Conservation (phyloP, 2,329 filamentous ascomycete species). For the Aspergillus intermedius region DNA sequence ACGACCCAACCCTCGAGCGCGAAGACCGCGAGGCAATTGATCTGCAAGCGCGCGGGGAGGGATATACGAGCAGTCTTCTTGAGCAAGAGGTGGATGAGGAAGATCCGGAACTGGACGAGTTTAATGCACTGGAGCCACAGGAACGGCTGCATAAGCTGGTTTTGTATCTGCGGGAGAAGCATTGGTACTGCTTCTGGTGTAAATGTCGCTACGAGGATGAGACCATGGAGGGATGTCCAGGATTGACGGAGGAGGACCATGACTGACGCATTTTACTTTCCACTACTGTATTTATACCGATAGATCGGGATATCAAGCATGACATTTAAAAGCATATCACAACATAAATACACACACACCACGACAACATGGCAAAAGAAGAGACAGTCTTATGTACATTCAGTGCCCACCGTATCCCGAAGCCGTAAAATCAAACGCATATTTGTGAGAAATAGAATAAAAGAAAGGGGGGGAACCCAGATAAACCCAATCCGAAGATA, state of each 20-base stretch:
- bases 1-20: conserved; percentile 62
- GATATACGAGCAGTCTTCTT: conserved; percentile 16
- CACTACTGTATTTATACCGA: too few relatives aligned
- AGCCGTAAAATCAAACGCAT: background rate
- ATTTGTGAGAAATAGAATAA: background rate
- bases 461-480: background rate
- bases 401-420: too few relatives aligned
- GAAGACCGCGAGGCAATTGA: conserved; percentile 67
- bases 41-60: conserved; percentile 12
- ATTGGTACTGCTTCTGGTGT: conserved; percentile 94
- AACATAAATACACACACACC: too few relatives aligned
- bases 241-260: conserved; percentile 76
- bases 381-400: too few relatives aligned
- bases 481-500: background rate
- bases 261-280: conserved; percentile 39
- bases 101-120: conserved; percentile 71
- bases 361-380: too few relatives aligned
- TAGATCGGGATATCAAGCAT: too few relatives aligned
- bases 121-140: conserved; percentile 60
- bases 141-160: conserved; percentile 65
- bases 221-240: conserved; percentile 86
- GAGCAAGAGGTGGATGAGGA: conserved; percentile 61
- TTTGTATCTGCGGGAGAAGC: conserved; percentile 60
- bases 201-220: conserved; percentile 65
- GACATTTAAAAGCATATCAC: too few relatives aligned